Evolutionary conservation across 2,329 filamentous ascomycete species (phyloP).

Genomic region (Juglanconis sp.): DNA sequence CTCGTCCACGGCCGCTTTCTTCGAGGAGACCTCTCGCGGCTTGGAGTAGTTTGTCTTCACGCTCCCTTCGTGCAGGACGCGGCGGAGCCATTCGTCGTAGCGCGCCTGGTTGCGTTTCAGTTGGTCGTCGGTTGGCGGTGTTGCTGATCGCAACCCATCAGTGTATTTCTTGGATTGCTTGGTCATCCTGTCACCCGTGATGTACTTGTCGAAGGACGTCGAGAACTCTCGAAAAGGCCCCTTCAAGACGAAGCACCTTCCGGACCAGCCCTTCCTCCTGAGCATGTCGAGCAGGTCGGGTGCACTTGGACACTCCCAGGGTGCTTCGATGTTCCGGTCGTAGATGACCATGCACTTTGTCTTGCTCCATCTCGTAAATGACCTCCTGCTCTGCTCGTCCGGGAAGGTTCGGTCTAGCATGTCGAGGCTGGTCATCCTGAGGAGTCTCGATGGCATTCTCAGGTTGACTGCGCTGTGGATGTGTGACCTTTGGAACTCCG

Average conservation of each 20-base stretch:
- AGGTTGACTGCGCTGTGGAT: conserved; percentile 52
- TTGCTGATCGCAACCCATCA: conserved; percentile 34
- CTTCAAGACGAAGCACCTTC: conserved; percentile 52
- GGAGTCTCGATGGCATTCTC: conserved; percentile 46
- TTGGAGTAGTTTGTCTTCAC: conserved; percentile 35
- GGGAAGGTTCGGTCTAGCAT: conserved; percentile 48
- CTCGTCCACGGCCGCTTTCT: conserved; percentile 37
- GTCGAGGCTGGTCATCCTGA: conserved; percentile 45
- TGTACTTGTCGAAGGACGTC: conserved; percentile 49
- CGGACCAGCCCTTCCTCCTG: conserved; percentile 44
- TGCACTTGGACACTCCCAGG: conserved; percentile 50
- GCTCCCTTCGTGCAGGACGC: conserved; percentile 42
- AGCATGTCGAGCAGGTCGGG: conserved; percentile 44
- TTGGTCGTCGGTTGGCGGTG: conserved; percentile 29
- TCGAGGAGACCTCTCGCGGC: conserved; percentile 37
- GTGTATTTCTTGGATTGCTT: conserved; percentile 38
- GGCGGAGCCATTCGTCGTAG: conserved; percentile 44
- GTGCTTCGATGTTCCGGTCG: conserved; percentile 45
- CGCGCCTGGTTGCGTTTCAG: conserved; percentile 30
- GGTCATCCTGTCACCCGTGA: conserved; percentile 41
- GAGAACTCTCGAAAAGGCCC: conserved; percentile 56
- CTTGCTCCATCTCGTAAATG: conserved; percentile 44
- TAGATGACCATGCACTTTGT: conserved; percentile 52
- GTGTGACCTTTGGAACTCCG: conserved; percentile 48
- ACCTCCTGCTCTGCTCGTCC: conserved; percentile 45